These are phyloP conservation scores for Penicillium sp. DNA, from an alignment of 2,329 filamentous ascomycete genomes.

Conservation along the genomic window DNA sequence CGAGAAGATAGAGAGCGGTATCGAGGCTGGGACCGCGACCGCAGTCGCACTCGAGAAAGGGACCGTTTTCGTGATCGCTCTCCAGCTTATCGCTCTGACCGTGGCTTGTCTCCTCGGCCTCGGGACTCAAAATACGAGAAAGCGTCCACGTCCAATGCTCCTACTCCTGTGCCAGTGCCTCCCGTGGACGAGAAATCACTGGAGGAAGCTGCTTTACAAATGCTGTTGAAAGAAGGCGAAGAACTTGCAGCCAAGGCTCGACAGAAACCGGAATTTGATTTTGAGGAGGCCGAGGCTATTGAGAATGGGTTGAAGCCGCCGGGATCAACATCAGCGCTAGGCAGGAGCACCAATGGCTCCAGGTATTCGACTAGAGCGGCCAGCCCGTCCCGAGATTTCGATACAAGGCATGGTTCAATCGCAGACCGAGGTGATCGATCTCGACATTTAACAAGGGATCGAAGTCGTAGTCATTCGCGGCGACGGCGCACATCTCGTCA, in stretches of 20 bases:
- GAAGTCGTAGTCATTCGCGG: conserved; percentile 34
- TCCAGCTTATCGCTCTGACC: conserved; percentile 34
- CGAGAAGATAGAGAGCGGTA: conserved; percentile 49
- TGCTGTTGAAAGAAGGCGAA: conserved; percentile 56
- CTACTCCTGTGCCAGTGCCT: conserved; percentile 28
- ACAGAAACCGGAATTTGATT: conserved; percentile 53
- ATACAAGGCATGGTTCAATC: conserved; percentile 30
- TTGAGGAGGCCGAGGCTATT: conserved; percentile 46
- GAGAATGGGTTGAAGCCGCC: conserved; percentile 40
- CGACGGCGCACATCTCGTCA: conserved; percentile 29
- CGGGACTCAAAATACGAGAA: conserved; percentile 35
- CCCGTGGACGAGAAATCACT: conserved; percentile 55
- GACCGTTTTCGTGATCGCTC: conserved; percentile 35
- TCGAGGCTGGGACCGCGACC: conserved; percentile 40
- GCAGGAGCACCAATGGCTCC: conserved; percentile 29
- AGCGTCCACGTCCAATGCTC: conserved; percentile 35
- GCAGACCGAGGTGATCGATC: conserved; percentile 27
- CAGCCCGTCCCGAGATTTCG: conserved; percentile 30
- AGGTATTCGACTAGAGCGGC: conserved; percentile 31
- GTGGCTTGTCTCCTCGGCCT: conserved; percentile 29
- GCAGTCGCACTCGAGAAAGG: conserved; percentile 38
- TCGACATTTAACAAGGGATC: conserved; percentile 27
- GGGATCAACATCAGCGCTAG: conserved; percentile 15
- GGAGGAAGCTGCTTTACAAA: conserved; percentile 55
- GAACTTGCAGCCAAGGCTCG: conserved; percentile 53